Evolutionary conservation across 2,329 filamentous ascomycete species (phyloP), one percentile per base, ranked within the genome.

Genomic region (Neopestalotiopsis clavispora): DNA sequence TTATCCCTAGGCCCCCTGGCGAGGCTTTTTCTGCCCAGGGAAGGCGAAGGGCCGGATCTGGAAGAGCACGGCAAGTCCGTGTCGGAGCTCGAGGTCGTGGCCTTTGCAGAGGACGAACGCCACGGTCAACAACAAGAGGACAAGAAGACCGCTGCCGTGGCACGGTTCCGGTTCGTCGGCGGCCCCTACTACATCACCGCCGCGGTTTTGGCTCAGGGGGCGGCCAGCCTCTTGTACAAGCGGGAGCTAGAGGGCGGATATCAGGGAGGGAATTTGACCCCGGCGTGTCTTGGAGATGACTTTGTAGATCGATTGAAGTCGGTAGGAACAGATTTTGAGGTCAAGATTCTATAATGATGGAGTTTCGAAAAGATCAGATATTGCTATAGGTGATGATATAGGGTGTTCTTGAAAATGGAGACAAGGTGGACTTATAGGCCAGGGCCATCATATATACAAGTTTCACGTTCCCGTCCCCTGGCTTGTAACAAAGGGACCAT

Each of bases 21-120:
- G 3, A 68, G 66, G 23, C 32, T 64, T 6, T 67, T 72, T 45
- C 40, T 72, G 58, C 70, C 70, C 1, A 56, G 57, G 6, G 68
- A 71, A 10, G 72, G 73, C 38, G 71, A 72, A 4, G 73, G 74
- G 5, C 72, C 74, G 10, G 72, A 73, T 57, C 28, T 71, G 4
- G 70, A 73, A 42, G 68, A 68, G 45, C 59, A 67, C 45, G 67
- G 61, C 56, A 30, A 58, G 5, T 65, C 59, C 10, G 40, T 30
- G 23, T 20, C 70, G 3, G 70, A 70, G n/a, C 65, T 73, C 17
- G 72, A 74, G 66, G 69, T 67, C 17, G 68, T 74, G 23, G 73
- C 72, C 17, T 63, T 73, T 14, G 72, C 70, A 2, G 72, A 75
- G 20, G 57, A 20, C 14, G 23, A 28, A 28, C 23, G 23, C 23